Evolutionary conservation across 2,329 filamentous ascomycete genomes (phyloP).

Genomic region (Talaromyces albobiverticillius): DNA sequence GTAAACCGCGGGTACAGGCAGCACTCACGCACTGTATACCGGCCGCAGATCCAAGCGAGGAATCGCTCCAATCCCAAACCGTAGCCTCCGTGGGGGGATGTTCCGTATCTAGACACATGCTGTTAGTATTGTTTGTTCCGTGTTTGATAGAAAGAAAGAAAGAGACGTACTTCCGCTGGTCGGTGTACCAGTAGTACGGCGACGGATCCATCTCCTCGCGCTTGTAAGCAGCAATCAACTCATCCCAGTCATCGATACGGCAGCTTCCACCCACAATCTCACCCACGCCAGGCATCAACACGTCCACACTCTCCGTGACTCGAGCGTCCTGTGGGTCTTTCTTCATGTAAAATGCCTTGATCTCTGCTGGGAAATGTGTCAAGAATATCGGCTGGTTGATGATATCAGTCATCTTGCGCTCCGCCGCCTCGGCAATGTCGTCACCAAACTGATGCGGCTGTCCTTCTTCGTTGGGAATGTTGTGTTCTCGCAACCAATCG

Average conservation of each 20-base stretch:
- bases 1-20: slow-evolving; percentile 52
- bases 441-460: slow-evolving; percentile 89
- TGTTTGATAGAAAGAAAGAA: neutral
- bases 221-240: slow-evolving; percentile 84
- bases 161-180: slow-evolving; percentile 79
- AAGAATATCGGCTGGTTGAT: slow-evolving; percentile 95
- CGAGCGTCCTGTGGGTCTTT: slow-evolving; percentile 73
- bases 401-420: slow-evolving; percentile 93
- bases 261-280: slow-evolving; percentile 96
- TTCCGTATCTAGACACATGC: slow-evolving; percentile 67
- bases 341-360: slow-evolving; percentile 99
- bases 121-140: neutral
- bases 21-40: slow-evolving; percentile 62
- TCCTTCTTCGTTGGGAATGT: slow-evolving; percentile 90
- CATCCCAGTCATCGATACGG: slow-evolving; percentile 90
- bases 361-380: slow-evolving; percentile 93
- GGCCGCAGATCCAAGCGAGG: slow-evolving; percentile 65
- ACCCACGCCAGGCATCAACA: slow-evolving; percentile 86
- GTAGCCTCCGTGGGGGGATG: slow-evolving; percentile 88
- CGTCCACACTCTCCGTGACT: slow-evolving; percentile 90
- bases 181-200: slow-evolving; percentile 98
- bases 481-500: slow-evolving; percentile 84
- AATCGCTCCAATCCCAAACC: slow-evolving; percentile 86
- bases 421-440: slow-evolving; percentile 95
- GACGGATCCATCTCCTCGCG: slow-evolving; percentile 79